Evolutionary conservation across 2,329 filamentous ascomycete genomes (phyloP).

Genomic region (Hawksworthiomyces lignivorus): DNA sequence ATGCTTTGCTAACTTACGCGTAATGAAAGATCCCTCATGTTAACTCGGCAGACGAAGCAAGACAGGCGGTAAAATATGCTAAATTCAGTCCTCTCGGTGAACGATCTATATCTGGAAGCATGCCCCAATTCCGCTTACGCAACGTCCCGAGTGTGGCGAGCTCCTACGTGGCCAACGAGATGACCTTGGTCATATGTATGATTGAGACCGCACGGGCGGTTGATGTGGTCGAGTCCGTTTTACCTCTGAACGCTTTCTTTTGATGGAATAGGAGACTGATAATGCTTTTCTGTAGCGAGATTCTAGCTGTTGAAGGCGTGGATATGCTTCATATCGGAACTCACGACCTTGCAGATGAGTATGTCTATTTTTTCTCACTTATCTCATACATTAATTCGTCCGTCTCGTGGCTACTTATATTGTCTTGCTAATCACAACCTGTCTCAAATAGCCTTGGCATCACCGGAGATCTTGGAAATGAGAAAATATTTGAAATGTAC

Average conservation of each 20-base stretch:
- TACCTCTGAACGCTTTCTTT: too few species aligned
- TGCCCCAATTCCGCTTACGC: not conserved
- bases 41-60: not conserved
- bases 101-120: not conserved
- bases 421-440: too few species aligned
- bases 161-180: not conserved
- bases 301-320: not conserved
- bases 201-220: not conserved
- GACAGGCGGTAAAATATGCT: not conserved
- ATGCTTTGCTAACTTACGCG: too few species aligned
- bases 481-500: conserved; percentile 1
- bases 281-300: not conserved
- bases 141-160: not conserved
- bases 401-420: too few species aligned
- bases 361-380: too few species aligned
- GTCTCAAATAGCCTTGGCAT: not conserved
- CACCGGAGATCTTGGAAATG: conserved; percentile 1
- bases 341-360: not conserved
- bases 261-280: too few species aligned
- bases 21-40: not conserved
- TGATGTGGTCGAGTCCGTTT: not conserved
- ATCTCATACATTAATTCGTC: too few species aligned
- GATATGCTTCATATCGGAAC: conserved; percentile 1
- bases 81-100: not conserved
- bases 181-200: conserved; percentile 1